Conservation (phyloP, 352 stramenopile species). For the Phytopythium boreale region DNA sequence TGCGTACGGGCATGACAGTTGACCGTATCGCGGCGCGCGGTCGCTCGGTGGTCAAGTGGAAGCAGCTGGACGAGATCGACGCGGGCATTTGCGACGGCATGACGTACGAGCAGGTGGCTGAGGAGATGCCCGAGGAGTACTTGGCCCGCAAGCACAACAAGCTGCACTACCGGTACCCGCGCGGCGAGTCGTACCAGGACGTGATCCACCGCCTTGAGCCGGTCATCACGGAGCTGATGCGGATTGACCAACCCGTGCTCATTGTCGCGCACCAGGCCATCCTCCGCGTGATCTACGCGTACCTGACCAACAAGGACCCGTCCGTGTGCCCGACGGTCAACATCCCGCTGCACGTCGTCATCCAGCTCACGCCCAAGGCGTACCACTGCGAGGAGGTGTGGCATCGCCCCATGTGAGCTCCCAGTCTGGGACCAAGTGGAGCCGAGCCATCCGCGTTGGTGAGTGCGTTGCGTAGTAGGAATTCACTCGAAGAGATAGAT, state of each 20-base stretch:
- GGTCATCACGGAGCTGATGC: conserved; percentile 97
- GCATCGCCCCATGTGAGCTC: conserved; percentile 79
- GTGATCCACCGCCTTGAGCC: conserved; percentile 96
- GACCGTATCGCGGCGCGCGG: conserved; percentile 66
- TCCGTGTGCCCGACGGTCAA: conserved; percentile 92
- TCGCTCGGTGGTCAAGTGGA: conserved; percentile 81
- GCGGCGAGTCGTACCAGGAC: conserved; percentile 97
- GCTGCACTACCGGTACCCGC: conserved; percentile 84
- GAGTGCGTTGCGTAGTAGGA: not conserved
- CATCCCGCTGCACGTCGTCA: conserved; percentile 94
- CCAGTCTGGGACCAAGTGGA: not conserved
- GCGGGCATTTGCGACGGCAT: conserved; percentile 96
- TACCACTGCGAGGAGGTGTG: conserved; percentile 95
- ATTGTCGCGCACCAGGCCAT: conserved; percentile 97
- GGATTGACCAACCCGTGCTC: conserved; percentile 89
- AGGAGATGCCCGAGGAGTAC: conserved; percentile 95
- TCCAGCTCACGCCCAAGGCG: conserved; percentile 93
- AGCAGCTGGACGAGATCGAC: conserved; percentile 96
- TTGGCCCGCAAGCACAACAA: conserved; percentile 89
- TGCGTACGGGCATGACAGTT: conserved; percentile 96
- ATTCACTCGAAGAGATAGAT: conserved; percentile 3
- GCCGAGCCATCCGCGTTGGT: not conserved
- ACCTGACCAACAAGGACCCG: conserved; percentile 93
- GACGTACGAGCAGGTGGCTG: conserved; percentile 96
- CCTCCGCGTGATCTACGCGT: conserved; percentile 94